Evolutionary conservation across 2,329 filamentous ascomycete genomes (phyloP).

Genomic region (Verticillium klebahnii): DNA sequence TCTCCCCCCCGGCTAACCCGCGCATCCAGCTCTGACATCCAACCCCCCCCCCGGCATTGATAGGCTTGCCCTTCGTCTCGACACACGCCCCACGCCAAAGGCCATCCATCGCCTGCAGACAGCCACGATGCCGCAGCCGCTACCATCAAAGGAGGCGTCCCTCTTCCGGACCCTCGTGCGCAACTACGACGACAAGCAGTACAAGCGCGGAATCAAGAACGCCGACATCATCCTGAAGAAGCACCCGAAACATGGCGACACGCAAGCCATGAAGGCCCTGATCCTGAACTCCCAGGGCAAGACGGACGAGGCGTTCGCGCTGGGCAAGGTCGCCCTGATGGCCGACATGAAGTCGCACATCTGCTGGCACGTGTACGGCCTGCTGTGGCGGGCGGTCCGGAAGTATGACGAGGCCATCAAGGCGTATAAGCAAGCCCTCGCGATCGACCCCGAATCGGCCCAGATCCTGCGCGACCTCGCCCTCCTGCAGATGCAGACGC

Average conservation of each 20-base stretch:
- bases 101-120: not conserved
- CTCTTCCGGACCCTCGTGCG: slow-evolving; percentile 94
- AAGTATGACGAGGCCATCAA: slow-evolving; percentile 99
- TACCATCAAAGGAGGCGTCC: slow-evolving; percentile 83
- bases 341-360: slow-evolving; percentile 99
- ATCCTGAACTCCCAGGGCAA: slow-evolving; percentile 93
- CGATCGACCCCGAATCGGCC: slow-evolving; percentile 86
- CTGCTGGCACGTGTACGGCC: slow-evolving; percentile 98
- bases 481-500: slow-evolving; percentile 90
- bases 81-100: not conserved
- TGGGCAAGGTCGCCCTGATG: slow-evolving; percentile 87
- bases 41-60: not conserved
- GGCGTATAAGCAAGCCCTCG: slow-evolving; percentile 94
- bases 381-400: slow-evolving; percentile 89
- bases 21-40: not conserved
- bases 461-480: slow-evolving; percentile 95
- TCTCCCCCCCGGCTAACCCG: not conserved
- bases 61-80: not conserved
- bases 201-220: slow-evolving; percentile 89
- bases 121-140: slow-evolving; percentile 60
- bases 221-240: slow-evolving; percentile 96
- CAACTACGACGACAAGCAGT: slow-evolving; percentile 96
- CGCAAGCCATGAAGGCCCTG: slow-evolving; percentile 96
- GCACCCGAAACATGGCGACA: slow-evolving; percentile 93
- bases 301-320: slow-evolving; percentile 86